Evolutionary conservation across 2,329 filamentous ascomycete genomes (phyloP), one percentile per base, ranked within the genome.

Genomic region (Plectosphaerella cucumerina): DNA sequence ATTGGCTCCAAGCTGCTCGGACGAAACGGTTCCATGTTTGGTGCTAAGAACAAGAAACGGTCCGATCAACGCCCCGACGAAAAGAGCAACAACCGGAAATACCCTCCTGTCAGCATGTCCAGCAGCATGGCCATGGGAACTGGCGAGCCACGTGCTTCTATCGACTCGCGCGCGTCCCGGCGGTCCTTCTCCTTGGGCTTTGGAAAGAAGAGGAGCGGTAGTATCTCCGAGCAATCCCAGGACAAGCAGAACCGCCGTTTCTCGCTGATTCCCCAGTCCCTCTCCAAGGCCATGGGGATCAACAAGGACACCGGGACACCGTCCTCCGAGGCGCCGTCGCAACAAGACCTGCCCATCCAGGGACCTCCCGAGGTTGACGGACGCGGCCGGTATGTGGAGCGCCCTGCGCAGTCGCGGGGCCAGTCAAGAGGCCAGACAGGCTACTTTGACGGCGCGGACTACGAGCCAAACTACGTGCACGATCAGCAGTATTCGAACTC

Each of bases 71-170:
- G 52, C 37, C 58, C 57, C 48, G 56, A 51, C 71, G 76, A 56
- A 84, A 69, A 89, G 65, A 85, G 85, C 55, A 42, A 42, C 39
- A 73, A 80, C 49, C 85, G 83, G 65, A 86, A 81, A 56, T 95
- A 97, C 62, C 93, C 93, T 50, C 93, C 93, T 4, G 88, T 93
- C 45, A 96, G 91, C 72, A 95, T 97, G 90, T 82, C 87, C 55
- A 86, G 87, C 56, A 76, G 83, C 2, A 82, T 87, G 67, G 74
- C 82, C 6, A 78, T 78, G 45, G 76, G 75, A 33, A 31, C 15
- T 18, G 81, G 84, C 37, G 75, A 80, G 48, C 69, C 76, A 12
- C 76, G 87, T 45, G 74, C 76, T 39, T 92, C 88, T 1, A 82
- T 89, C 62, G 89, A 92, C 58, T 91, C 86, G 3, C 75, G 75